Evolutionary conservation across 352 stramenopile species (phyloP).

Genomic region (Blastocystis sp.): DNA sequence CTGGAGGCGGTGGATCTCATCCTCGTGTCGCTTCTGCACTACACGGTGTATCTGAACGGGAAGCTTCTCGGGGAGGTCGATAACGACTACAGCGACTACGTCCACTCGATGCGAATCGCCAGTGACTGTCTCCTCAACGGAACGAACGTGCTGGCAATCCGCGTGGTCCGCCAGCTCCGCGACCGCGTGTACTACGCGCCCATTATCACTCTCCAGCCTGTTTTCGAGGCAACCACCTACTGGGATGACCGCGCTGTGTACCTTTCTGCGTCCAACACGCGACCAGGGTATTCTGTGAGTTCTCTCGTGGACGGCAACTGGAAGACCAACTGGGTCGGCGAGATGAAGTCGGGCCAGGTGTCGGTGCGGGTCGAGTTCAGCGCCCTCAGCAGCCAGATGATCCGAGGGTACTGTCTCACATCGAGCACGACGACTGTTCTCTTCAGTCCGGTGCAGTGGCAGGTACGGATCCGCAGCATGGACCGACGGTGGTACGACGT

Average conservation of each 20-base stretch:
- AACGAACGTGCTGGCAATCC: neutral
- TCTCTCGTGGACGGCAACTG: neutral
- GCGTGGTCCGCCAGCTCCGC: neutral
- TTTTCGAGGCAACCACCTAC: neutral
- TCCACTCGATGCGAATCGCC: neutral
- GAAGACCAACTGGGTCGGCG: neutral
- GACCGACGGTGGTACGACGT: neutral
- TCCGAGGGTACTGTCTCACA: neutral
- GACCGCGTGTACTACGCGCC: neutral
- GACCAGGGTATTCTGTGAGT: neutral
- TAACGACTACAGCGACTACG: neutral
- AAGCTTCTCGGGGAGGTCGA: neutral
- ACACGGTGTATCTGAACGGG: neutral
- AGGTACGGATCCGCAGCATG: neutral
- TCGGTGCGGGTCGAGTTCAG: neutral
- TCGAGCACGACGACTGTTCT: neutral
- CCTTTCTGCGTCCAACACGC: neutral
- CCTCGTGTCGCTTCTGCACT: neutral
- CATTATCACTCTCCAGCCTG: neutral
- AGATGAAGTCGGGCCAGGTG: neutral
- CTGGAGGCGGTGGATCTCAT: neutral
- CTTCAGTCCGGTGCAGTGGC: neutral
- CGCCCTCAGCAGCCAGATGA: neutral
- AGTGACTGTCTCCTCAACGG: neutral
- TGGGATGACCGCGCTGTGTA: neutral